Base-by-base conservation (phyloP, 1,284 basidiomycete species). In the Sanguinoderma infundibulare region DNA sequence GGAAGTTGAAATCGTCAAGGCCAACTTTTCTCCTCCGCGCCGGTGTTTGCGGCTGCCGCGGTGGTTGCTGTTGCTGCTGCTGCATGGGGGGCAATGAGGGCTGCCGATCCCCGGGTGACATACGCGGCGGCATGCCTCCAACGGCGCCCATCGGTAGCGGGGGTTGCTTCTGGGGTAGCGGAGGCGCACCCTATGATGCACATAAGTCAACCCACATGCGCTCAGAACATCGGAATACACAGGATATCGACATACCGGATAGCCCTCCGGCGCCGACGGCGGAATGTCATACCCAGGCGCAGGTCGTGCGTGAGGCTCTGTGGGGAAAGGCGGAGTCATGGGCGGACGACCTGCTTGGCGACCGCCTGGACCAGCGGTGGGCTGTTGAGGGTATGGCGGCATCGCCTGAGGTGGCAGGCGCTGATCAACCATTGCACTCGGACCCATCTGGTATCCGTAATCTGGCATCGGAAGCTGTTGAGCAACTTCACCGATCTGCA, bases 1-100 rank as follows among this genome's bases (percentile, higher is more conserved):
- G 81, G 84, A 99, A 99, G 76, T 99, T 99, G 84, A 99, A 99
- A 77, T 99, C 98, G 75, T 99, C 96, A 46, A 99, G 82, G 0
- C 96, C 95, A 66, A 99, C 93, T 78, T 96, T 97, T 59, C 95
- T 87, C 75, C 89, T 90, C 52, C 83, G 81, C 6, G 69, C 70
- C 30, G 68, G 76, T 51, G 68, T 73, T 39, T 71, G 70, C 38
- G 70, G 71, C 38, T 73, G 74, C 39, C 71, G 71, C 42, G 72
- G 75, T 58, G 74, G 60, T 49, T 50, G 26, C 39, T 32, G 8
- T 42, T 63, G 60, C 49, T 65, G 67, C 61, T 42, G 59, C 50
- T 24, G 69, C 55, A 40, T 54, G n/a, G 70, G 64, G 2, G 72
- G 71, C 40, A 71, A 67, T 2, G 71, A 69, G 2, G 65, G 63